These are phyloP conservation scores for Smithsoniella earleae DNA, from an alignment of 163 green algal species.

Conservation along the genomic window DNA sequence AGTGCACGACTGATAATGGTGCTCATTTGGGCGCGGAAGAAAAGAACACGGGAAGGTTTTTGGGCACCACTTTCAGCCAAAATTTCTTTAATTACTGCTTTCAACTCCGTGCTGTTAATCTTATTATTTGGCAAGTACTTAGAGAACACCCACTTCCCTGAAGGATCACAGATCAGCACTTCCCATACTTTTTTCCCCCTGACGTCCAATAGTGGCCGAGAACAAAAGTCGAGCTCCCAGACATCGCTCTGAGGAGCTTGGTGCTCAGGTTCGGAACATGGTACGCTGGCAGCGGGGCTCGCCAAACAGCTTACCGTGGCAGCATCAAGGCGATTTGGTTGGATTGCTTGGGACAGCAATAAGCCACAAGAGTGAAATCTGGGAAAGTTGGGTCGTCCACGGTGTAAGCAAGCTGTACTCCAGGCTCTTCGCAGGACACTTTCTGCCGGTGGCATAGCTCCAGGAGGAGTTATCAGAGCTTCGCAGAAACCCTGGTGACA, in stretches of 20 bases:
- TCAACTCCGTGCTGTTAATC: constrained; percentile 92
- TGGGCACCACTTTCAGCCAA: constrained; percentile 58
- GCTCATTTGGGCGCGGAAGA: constrained; percentile 89
- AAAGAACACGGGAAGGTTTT: constrained; percentile 62
- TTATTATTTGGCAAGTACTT: constrained; percentile 95
- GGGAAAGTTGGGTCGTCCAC: no score
- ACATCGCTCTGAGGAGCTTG: constrained; percentile 31
- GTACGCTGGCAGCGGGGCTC: neutral
- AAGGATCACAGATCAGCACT: constrained; percentile 79
- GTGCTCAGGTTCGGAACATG: neutral
- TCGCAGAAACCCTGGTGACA: no score
- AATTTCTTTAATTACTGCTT: constrained; percentile 54
- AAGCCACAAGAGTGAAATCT: no score
- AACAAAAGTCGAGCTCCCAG: constrained; percentile 97
- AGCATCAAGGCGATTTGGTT: no score
- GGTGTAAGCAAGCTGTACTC: no score
- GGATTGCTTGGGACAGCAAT: no score
- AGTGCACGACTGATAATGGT: constrained; percentile 93
- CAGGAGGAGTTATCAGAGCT: no score
- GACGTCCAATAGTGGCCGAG: constrained; percentile 85
- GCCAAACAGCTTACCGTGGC: no score
- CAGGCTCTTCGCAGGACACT: no score
- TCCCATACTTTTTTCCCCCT: constrained; percentile 91
- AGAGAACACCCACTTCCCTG: constrained; percentile 74
- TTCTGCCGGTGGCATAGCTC: no score